Conservation (phyloP, 148 eudicot genomes). For the Salicornia ramosissima region DNA sequence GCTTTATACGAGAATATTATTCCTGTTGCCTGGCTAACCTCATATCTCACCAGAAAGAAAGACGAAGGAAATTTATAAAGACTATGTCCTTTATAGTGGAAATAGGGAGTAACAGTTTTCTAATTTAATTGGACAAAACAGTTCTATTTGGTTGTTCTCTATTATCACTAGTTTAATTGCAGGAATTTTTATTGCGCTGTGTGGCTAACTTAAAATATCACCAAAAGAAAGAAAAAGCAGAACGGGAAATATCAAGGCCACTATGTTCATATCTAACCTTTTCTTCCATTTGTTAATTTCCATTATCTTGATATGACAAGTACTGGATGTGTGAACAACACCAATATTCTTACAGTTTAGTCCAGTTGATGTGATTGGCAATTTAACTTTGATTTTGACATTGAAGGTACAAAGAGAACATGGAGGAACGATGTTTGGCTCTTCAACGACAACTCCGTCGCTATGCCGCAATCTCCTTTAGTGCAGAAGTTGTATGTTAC, state of each 20-base stretch:
- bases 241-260: neutral
- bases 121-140: neutral
- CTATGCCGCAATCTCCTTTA: slow-evolving; percentile 64
- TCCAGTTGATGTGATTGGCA: slow-evolving; percentile 5
- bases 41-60: too few species aligned
- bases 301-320: neutral
- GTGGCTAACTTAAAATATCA: neutral
- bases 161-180: neutral
- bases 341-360: neutral
- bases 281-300: neutral
- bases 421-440: slow-evolving; percentile 52
- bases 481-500: slow-evolving; percentile 54
- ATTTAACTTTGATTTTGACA: slow-evolving; percentile 7
- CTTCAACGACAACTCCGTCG: slow-evolving; percentile 74
- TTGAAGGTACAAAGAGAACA: slow-evolving; percentile 60
- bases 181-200: neutral
- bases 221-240: neutral
- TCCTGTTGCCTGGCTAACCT: too few species aligned
- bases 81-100: too few species aligned
- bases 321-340: neutral
- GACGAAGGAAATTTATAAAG: too few species aligned
- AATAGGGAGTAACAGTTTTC: too few species aligned
- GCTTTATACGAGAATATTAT: too few species aligned
- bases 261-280: neutral
- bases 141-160: neutral